Base-by-base conservation (phyloP, 1,284 basidiomycete genomes). In the Malassezia yamatoensis region DNA sequence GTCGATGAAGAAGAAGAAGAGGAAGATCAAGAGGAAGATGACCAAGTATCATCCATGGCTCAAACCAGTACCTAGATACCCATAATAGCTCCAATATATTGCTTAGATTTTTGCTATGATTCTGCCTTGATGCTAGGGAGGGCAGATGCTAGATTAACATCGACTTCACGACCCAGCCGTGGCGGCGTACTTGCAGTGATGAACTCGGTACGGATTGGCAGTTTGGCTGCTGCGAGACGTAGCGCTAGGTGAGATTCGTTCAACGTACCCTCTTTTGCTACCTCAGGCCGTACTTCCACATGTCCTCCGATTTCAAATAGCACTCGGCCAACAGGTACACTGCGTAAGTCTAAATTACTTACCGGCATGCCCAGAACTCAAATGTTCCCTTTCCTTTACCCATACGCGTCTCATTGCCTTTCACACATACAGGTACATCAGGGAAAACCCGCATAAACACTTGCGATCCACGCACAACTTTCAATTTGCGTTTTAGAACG, bases 341-440 rank as follows among this genome's bases (percentile, higher is more conserved):
- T 90, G 67, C 13, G 34, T 32, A 37, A 42, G 35, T 16, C 34
- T 12, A 18, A 2, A 48, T 33, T n/a, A 63, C 82, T 59, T 70
- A 89, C 88, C 88, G 83, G 59, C 88, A 90, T 35, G 91, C 89
- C 94, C 93, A 96, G 76, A 83, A 96, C 75, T 96, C 93, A 69
- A 96, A 98, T 0, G 86, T 83, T 45, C 94, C 94, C 77, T 98
- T 98, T 57, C 94, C 94, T 78, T 96, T 96, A 44, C 93, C 93
- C 94, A 98, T 98, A 82, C 94, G 87, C 7, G 91, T 94, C 77
- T 98, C 93, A 71, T 96, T 96, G 52, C 93, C 93, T 83, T 98
- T 96, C 55, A 96, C 85, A 78, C 91, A 96, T 55, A 98, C 90
- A 2, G 93, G 90, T 54, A 96, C 84, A 78, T 96, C 90, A 3